phyloP scores from a whole-genome alignment of 306 rosid species.

The Dryas drummondii region DNA sequence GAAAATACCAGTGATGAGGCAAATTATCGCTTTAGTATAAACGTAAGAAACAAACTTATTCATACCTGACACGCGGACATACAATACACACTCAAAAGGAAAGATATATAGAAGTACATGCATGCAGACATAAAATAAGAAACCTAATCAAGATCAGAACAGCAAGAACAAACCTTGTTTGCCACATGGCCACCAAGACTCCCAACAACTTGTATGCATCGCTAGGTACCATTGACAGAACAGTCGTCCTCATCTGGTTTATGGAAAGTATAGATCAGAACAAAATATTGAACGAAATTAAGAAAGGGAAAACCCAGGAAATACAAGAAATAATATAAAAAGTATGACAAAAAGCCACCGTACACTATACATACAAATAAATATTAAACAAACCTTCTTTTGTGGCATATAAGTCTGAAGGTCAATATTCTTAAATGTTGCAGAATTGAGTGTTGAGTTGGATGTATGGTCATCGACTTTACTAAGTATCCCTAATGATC shows the following conservation, averaged over 20 bases:
- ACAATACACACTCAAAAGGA: neutral
- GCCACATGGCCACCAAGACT: conserved; percentile 62
- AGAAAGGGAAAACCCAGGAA: neutral
- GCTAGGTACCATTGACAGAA: conserved; percentile 53
- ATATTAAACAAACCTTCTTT: conserved; percentile 55
- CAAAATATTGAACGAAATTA: neutral
- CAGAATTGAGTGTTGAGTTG: conserved; percentile 40
- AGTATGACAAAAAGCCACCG: neutral
- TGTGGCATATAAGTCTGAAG: conserved; percentile 48
- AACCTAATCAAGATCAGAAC: conserved; percentile 11
- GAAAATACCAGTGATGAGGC: neutral
- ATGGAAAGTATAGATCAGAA: conserved; percentile 6
- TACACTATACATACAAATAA: neutral
- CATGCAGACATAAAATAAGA: neutral
- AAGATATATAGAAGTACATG: too few species aligned
- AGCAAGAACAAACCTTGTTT: conserved; percentile 60
- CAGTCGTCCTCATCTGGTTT: conserved; percentile 57
- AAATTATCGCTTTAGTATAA: neutral
- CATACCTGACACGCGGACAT: neutral
- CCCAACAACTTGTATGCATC: conserved; percentile 65
- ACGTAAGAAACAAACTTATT: neutral
- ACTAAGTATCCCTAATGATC: conserved; percentile 61
- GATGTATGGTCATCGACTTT: conserved; percentile 44
- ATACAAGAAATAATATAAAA: conserved; percentile 7
- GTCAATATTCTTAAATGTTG: conserved; percentile 55